Evolutionary conservation across 1,139 yeast genomes (phyloP).

Genomic region (Geotrichum bryndzae): DNA sequence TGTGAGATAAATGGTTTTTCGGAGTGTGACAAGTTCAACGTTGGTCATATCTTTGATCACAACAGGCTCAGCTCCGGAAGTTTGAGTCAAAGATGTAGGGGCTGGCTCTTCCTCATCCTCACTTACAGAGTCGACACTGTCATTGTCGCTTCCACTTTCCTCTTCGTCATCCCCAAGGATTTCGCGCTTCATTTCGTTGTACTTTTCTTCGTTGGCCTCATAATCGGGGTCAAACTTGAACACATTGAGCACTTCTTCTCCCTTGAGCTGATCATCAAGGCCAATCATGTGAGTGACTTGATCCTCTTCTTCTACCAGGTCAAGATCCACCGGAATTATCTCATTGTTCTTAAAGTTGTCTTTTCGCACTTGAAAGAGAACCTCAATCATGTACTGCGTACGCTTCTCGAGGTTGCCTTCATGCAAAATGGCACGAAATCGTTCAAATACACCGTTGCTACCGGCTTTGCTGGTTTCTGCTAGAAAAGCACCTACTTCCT

Average conservation of each 20-base stretch:
- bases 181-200: conserved; percentile 38
- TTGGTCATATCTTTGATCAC: conserved; percentile 64
- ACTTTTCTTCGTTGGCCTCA: conserved; percentile 46
- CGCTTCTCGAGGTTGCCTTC: conserved; percentile 46
- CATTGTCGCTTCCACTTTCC: conserved; percentile 27
- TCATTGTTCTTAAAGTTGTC: conserved; percentile 44
- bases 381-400: conserved; percentile 48
- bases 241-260: conserved; percentile 46
- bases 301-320: conserved; percentile 63
- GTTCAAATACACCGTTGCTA: conserved; percentile 51
- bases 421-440: conserved; percentile 54
- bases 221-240: conserved; percentile 51
- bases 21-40: conserved; percentile 52
- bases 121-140: conserved; percentile 20
- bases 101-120: conserved; percentile 26
- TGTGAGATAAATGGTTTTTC: conserved; percentile 72
- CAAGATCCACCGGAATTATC: conserved; percentile 42
- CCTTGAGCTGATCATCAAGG: conserved; percentile 43
- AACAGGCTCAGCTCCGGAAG: conserved; percentile 20
- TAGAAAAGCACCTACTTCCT: conserved; percentile 43
- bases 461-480: conserved; percentile 42
- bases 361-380: conserved; percentile 48
- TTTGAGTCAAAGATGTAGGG: conserved; percentile 23
- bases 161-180: conserved; percentile 44
- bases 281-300: conserved; percentile 53